These are phyloP conservation scores for Thraustotheca clavata DNA, from an alignment of 352 stramenopile species.

Conservation along the genomic window DNA sequence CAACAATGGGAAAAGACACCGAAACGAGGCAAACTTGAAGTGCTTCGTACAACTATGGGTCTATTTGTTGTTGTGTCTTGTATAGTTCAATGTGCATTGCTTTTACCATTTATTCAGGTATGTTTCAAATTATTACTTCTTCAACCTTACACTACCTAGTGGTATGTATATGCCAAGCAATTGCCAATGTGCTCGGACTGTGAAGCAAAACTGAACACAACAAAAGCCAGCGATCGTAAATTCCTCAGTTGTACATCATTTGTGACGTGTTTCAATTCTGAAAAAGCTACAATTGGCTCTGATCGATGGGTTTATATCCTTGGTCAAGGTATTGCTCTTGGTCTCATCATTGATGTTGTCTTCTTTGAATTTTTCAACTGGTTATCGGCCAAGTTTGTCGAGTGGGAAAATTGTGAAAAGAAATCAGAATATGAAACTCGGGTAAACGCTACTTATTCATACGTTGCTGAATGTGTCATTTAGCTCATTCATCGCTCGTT, in stretches of 20 bases:
- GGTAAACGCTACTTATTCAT: background rate
- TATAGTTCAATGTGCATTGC: slow-evolving; percentile 67
- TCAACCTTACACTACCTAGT: slow-evolving; percentile 23
- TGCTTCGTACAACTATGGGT: slow-evolving; percentile 80
- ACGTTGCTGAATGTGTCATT: background rate
- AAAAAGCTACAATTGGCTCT: slow-evolving; percentile 23
- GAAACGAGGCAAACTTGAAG: slow-evolving; percentile 72
- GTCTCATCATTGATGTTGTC: slow-evolving; percentile 26
- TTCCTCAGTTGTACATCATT: slow-evolving; percentile 53
- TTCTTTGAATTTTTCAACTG: slow-evolving; percentile 25
- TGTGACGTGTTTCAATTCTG: slow-evolving; percentile 73
- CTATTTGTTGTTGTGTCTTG: slow-evolving; percentile 70
- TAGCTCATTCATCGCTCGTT: slow-evolving; percentile 27
- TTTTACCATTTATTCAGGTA: slow-evolving; percentile 77
- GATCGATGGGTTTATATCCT: slow-evolving; percentile 32
- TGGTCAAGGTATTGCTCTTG: slow-evolving; percentile 26
- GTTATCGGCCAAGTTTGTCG: slow-evolving; percentile 23
- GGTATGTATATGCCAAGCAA: slow-evolving; percentile 86
- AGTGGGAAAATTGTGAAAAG: slow-evolving; percentile 23
- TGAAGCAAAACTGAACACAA: slow-evolving; percentile 21
- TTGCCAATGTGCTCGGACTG: slow-evolving; percentile 56
- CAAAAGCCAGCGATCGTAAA: slow-evolving; percentile 17
- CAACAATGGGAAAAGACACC: slow-evolving; percentile 84
- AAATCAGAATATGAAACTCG: slow-evolving; percentile 21
- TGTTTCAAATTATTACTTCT: background rate